These are phyloP conservation scores for Xylariaceae sp. DNA, from an alignment of 2,329 filamentous ascomycete species.

Conservation along the genomic window DNA sequence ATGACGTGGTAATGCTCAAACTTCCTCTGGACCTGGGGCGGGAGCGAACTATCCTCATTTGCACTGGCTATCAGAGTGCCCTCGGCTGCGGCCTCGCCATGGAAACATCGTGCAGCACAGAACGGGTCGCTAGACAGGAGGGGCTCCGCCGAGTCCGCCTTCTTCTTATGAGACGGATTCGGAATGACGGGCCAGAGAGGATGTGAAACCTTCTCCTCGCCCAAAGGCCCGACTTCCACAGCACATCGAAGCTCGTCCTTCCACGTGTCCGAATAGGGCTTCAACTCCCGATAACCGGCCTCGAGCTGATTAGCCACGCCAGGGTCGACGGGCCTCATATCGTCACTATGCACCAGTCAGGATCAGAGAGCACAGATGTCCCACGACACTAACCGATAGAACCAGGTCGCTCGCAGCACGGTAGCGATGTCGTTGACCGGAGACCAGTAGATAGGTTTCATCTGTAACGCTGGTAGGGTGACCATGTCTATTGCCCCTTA, in stretches of 20 bases:
- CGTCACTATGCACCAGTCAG: constrained; percentile 49
- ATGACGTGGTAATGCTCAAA: constrained; percentile 78
- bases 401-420: constrained; percentile 88
- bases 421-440: constrained; percentile 82
- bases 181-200: constrained; percentile 67
- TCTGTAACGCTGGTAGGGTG: constrained; percentile 71
- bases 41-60: constrained; percentile 35
- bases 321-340: constrained; percentile 83
- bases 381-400: constrained; percentile 65
- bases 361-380: too few relatives aligned
- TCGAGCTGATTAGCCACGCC: constrained; percentile 87
- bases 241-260: constrained; percentile 85
- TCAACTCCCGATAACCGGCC: constrained; percentile 79
- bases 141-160: constrained; percentile 32
- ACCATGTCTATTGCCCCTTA: constrained; percentile 55
- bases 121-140: constrained; percentile 49
- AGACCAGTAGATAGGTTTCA: constrained; percentile 98
- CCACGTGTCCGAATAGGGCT: constrained; percentile 90
- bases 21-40: constrained; percentile 43
- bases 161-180: constrained; percentile 30
- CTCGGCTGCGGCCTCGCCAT: constrained; percentile 53
- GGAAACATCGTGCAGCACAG: constrained; percentile 55
- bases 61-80: constrained; percentile 33
- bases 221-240: constrained; percentile 79
- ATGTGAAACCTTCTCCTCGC: constrained; percentile 87